Percentiles rank a stretch among this genome's conserved stretches.
phyloP scores from a whole-genome alignment of 2,329 filamentous ascomycete genomes.

The Boeremia exigua region DNA sequence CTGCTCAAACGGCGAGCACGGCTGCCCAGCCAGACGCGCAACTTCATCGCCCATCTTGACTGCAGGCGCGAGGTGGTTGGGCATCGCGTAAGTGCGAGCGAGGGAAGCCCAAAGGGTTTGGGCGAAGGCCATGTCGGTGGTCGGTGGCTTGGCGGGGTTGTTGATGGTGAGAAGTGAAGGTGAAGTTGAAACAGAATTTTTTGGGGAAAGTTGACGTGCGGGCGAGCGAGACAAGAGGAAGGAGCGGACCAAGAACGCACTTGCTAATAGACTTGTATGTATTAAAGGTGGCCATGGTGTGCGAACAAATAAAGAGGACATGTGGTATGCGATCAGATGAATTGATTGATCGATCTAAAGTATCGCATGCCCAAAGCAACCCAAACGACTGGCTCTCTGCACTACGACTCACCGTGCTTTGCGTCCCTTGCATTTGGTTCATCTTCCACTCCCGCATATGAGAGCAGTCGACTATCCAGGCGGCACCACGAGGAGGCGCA shows the following conservation, averaged over 20 bases:
- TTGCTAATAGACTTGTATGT: no score
- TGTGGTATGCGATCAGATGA: neutral
- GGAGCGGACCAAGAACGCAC: no score
- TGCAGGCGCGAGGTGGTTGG: no score
- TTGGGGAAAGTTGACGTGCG: no score
- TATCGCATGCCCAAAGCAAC: no score
- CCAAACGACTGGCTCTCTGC: no score
- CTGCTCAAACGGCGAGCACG: no score
- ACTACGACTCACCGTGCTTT: neutral
- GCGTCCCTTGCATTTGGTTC: slow-evolving; percentile 47
- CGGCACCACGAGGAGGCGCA: slow-evolving; percentile 47
- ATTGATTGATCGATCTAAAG: neutral
- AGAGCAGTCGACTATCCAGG: slow-evolving; percentile 39
- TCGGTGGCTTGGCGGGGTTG: neutral
- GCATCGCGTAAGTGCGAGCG: neutral
- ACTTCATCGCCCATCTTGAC: no score
- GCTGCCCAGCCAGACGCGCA: no score
- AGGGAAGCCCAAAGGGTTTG: neutral
- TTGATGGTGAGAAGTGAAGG: neutral
- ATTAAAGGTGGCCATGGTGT: no score
- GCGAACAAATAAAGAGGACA: no score
- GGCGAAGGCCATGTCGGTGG: neutral
- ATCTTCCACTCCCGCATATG: slow-evolving; percentile 20
- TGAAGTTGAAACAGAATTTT: neutral
- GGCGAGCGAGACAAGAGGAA: no score